Conservation (phyloP, 371 early-diverging fungal species). For the Mucor racemosus region DNA sequence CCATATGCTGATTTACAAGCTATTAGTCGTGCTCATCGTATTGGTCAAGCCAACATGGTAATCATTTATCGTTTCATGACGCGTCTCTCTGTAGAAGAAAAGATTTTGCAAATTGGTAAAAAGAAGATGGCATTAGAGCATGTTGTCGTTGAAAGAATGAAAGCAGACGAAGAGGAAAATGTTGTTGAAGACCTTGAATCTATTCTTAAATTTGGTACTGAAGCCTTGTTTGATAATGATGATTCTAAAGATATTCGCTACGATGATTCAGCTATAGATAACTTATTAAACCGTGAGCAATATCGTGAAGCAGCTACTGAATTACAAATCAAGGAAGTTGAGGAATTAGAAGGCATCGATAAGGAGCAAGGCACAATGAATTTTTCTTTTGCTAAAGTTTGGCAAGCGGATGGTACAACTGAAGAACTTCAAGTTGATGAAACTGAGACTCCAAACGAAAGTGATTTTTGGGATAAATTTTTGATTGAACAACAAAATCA, state of each 20-base stretch:
- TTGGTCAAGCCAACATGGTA: constrained; percentile 93
- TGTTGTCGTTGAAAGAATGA: constrained; percentile 83
- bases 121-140: constrained; percentile 88
- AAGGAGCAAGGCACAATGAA: constrained; percentile 23
- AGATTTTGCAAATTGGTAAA: constrained; percentile 83
- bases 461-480: constrained; percentile 57
- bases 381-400: constrained; percentile 54
- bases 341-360: constrained; percentile 19
- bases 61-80: constrained; percentile 87
- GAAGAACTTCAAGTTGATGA: constrained; percentile 26
- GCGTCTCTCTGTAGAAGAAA: constrained; percentile 70
- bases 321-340: constrained; percentile 26
- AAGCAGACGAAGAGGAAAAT: constrained; percentile 58
- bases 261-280: constrained; percentile 61
- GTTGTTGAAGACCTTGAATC: constrained; percentile 64
- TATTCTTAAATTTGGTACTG: constrained; percentile 83
- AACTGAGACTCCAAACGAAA: constrained; percentile 17
- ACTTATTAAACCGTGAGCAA: constrained; percentile 68
- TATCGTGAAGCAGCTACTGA: constrained; percentile 17
- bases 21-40: constrained; percentile 91
- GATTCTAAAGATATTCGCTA: constrained; percentile 60
- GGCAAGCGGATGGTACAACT: constrained; percentile 33
- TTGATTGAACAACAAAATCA: constrained; percentile 31
- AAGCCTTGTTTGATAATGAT: constrained; percentile 76
- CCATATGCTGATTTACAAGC: constrained; percentile 94